Conservation (phyloP, 2,329 filamentous ascomycete genomes). For the Botryotinia narcissicola region DNA sequence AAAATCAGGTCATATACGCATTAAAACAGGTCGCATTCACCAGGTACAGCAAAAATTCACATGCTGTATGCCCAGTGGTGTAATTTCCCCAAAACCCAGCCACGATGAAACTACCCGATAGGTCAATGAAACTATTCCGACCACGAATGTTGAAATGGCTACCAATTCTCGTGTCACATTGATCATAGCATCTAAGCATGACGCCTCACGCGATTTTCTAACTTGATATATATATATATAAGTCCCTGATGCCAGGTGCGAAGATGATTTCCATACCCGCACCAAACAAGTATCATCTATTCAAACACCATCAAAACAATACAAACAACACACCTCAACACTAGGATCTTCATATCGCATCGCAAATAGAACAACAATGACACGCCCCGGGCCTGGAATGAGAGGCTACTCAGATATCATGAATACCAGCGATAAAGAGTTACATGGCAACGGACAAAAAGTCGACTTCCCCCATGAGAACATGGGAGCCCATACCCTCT, state of each 20-base stretch:
- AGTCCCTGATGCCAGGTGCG: background rate
- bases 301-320: background rate
- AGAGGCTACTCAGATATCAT: conserved; percentile 20
- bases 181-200: background rate
- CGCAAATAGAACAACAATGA: background rate
- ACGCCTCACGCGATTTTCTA: background rate
- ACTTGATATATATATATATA: background rate
- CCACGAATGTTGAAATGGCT: background rate
- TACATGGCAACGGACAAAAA: conserved; percentile 28
- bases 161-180: background rate
- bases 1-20: background rate
- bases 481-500: conserved; percentile 26
- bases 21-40: background rate
- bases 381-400: conserved; percentile 3
- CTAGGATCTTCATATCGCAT: background rate
- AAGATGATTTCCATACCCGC: background rate
- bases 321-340: background rate
- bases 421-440: background rate
- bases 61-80: conserved; percentile 3
- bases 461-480: conserved; percentile 23
- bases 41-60: background rate
- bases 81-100: background rate
- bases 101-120: background rate
- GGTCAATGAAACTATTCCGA: background rate
- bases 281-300: background rate